These are phyloP conservation scores for Mesembryanthemum crystallinum DNA, from an alignment of 148 eudicot genomes.

Conservation along the genomic window DNA sequence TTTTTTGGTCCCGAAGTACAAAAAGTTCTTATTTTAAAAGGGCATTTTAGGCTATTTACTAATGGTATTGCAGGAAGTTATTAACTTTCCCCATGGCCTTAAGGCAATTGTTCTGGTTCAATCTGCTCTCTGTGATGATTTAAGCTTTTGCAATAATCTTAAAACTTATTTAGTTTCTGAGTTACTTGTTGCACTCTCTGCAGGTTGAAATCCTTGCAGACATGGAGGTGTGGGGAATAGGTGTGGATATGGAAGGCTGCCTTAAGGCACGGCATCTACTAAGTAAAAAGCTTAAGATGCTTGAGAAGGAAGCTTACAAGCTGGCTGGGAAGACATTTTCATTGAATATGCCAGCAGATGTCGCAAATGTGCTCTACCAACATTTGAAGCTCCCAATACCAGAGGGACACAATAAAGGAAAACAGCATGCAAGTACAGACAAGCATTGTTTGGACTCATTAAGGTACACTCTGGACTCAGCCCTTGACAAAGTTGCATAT, in stretches of 20 bases:
- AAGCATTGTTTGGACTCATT: slow-evolving; percentile 83
- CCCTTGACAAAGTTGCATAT: not conserved
- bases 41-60: not conserved
- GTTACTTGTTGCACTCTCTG: slow-evolving; percentile 11
- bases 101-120: not conserved
- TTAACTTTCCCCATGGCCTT: not conserved
- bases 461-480: slow-evolving; percentile 47
- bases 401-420: slow-evolving; percentile 64
- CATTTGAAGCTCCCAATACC: slow-evolving; percentile 89
- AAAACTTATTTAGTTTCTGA: not conserved
- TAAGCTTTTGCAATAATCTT: not conserved
- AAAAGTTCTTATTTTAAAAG: not conserved
- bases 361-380: slow-evolving; percentile 84
- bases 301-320: slow-evolving; percentile 84
- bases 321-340: slow-evolving; percentile 93
- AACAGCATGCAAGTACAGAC: slow-evolving; percentile 89
- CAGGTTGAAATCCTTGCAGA: slow-evolving; percentile 91
- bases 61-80: not conserved
- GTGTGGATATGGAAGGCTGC: slow-evolving; percentile 98
- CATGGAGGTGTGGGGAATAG: slow-evolving; percentile 92
- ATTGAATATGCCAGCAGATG: slow-evolving; percentile 78
- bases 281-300: slow-evolving; percentile 71
- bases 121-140: slow-evolving; percentile 4
- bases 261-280: slow-evolving; percentile 69
- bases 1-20: too few relatives aligned